phyloP scores from a whole-genome alignment of 805 yeast species.

The Ogataea ramenticola region DNA sequence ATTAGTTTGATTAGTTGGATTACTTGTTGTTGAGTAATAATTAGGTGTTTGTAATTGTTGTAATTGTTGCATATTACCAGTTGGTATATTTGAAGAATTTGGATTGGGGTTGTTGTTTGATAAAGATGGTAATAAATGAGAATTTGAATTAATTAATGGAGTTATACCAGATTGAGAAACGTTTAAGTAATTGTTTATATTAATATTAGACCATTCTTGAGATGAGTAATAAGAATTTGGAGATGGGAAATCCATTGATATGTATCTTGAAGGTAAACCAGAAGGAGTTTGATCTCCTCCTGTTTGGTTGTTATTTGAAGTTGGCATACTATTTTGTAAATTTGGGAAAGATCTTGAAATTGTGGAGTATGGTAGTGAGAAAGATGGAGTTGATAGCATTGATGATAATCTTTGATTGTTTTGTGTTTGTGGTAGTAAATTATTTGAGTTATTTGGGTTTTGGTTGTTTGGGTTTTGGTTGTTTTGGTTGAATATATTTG shows the following conservation, averaged over 20 bases:
- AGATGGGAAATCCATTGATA: slow-evolving; percentile 66
- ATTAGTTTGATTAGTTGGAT: too few species aligned
- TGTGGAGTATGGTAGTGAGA: neutral
- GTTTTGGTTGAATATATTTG: too few species aligned
- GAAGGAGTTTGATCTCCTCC: slow-evolving; percentile 31
- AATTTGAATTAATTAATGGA: slow-evolving; percentile 27
- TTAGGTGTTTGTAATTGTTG: neutral
- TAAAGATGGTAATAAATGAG: slow-evolving; percentile 14
- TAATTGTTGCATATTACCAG: neutral
- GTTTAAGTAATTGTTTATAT: slow-evolving; percentile 4
- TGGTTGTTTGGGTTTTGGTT: slow-evolving; percentile 9
- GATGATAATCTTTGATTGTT: neutral
- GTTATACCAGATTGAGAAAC: slow-evolving; percentile 32
- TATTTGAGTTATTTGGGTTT: slow-evolving; percentile 9
- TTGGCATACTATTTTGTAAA: neutral
- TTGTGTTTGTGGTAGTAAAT: too few species aligned
- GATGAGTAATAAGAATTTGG: slow-evolving; percentile 70
- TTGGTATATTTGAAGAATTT: neutral
- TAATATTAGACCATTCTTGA: slow-evolving; percentile 35
- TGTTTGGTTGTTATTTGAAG: neutral
- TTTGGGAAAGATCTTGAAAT: neutral
- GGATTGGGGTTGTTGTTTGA: neutral
- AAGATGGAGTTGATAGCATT: neutral
- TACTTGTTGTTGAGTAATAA: too few species aligned
- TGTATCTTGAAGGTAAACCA: slow-evolving; percentile 64